Percentiles rank a stretch among this genome's conserved stretches.
Conservation (phyloP, 2,329 filamentous ascomycete species). For the Colletotrichum brevisporum region DNA sequence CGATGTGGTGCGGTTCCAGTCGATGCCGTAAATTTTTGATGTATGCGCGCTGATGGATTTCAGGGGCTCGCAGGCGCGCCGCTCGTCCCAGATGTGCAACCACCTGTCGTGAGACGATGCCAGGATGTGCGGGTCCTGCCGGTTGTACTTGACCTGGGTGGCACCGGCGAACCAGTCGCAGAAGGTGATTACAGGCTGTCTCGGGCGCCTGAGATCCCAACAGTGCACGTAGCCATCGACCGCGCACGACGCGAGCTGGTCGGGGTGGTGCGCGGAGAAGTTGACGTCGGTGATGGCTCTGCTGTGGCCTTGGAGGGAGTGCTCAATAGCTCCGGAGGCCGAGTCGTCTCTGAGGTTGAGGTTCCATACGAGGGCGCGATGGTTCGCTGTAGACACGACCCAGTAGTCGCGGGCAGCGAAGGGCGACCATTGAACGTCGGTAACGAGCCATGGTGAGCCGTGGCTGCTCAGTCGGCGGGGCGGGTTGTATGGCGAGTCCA, state of each 20-base stretch:
- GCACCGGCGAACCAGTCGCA: constrained; percentile 95
- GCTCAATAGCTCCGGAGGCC: constrained; percentile 79
- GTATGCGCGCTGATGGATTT: constrained; percentile 89
- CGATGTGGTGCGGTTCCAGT: constrained; percentile 87
- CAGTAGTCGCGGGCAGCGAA: constrained; percentile 92
- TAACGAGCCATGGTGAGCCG: constrained; percentile 92
- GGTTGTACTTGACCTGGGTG: constrained; percentile 95
- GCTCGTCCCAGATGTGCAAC: constrained; percentile 91
- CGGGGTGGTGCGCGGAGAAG: constrained; percentile 93
- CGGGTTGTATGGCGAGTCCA: constrained; percentile 89
- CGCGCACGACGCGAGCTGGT: constrained; percentile 89
- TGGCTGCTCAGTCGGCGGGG: constrained; percentile 86
- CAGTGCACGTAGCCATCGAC: constrained; percentile 94
- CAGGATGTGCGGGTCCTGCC: constrained; percentile 86
- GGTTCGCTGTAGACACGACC: constrained; percentile 95
- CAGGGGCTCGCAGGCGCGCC: constrained; percentile 82
- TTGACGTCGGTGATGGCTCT: constrained; percentile 97
- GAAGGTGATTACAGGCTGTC: constrained; percentile 82
- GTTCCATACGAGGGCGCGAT: constrained; percentile 95
- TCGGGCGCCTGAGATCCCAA: constrained; percentile 86
- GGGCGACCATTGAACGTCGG: constrained; percentile 97
- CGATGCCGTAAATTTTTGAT: constrained; percentile 95
- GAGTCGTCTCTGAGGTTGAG: constrained; percentile 84
- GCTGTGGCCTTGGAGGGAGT: constrained; percentile 85
- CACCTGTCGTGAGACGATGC: constrained; percentile 92